Conservation (phyloP, 345 rosid species). For the Sapria himalayana region DNA sequence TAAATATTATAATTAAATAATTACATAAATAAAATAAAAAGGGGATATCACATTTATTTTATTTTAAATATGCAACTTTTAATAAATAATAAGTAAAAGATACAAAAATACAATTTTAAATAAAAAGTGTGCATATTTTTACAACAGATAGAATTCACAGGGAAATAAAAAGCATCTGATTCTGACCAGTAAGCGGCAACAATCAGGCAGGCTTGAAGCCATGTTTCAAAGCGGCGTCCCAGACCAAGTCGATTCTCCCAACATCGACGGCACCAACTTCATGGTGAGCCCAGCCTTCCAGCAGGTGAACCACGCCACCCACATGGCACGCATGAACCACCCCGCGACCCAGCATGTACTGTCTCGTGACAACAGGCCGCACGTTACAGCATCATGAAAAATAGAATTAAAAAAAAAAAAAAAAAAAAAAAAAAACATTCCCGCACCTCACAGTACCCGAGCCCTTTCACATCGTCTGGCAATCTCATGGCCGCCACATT, state of each 20-base stretch:
- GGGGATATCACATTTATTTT: no score
- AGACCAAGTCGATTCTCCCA: conserved; percentile 64
- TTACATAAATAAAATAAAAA: no score
- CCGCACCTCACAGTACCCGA: conserved; percentile 74
- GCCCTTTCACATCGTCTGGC: conserved; percentile 73
- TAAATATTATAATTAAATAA: no score
- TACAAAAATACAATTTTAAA: no score
- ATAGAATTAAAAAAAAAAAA: no score
- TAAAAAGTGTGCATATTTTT: no score
- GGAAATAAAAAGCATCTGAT: no score
- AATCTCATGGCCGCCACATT: conserved; percentile 96
- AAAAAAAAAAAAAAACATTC: background rate
- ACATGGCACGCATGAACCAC: conserved; percentile 98
- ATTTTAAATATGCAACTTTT: no score
- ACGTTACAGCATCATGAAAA: background rate
- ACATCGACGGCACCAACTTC: conserved; percentile 93
- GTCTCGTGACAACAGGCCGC: conserved; percentile 12
- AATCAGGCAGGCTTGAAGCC: conserved; percentile 55
- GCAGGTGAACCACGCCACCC: conserved; percentile 76
- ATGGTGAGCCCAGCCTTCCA: conserved; percentile 85
- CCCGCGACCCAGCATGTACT: conserved; percentile 96
- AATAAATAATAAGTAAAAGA: no score
- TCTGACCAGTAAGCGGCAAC: no score
- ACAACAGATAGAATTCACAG: no score
- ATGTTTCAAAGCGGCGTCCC: conserved; percentile 79